Evolutionary conservation across 192 early-diverging fungal species (phyloP), one percentile per base, ranked within the genome.

Genomic region (Lobulomyces angularis): DNA sequence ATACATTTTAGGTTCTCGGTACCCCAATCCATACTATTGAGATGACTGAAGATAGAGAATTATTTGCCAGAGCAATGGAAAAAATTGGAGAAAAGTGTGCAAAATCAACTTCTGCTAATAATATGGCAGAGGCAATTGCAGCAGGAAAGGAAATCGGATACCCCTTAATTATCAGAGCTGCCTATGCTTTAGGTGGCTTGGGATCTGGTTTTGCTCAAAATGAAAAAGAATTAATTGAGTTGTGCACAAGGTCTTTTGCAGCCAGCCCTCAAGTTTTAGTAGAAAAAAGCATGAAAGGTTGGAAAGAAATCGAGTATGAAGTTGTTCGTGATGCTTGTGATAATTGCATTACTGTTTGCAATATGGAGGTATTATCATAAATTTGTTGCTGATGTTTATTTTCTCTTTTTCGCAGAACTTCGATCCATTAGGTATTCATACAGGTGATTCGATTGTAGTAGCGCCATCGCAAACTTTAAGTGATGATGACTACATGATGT

Each of bases 271-370:
- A 97, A 55, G 83, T 97, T 14, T 65, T 97, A 19, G 80, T 97
- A 16, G 93, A 97, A 66, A 74, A 81, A 50, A 81, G 76, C 37
- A 97, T 97, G 93, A 97, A 97, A 72, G 93, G 93, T 18, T 97
- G 93, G 93, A 97, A 97, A 67, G 93, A 97, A 69, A 79, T 97
- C 31, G 93, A 97, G 62, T 92, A 97, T 58, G 93, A 97, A 61
- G 93, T 97, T 28, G 93, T 97, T 5, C 81, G 93, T 34, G 93
- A 97, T 61, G 74, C 76, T 50, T 61, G 69, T 19, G 80, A 97
- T 66, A 97, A 97, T 69, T 97, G 93, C 62, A 93, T 97, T 52
- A 97, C 93, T 19, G 93, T 97, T 37, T 97, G 90, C 71, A 94
- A 97, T 62, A 97, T 97, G 93, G 90, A 97, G 70, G 65, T 68